Conservation (phyloP, 371 early-diverging fungal genomes). For the Rhizomucor miehei region DNA sequence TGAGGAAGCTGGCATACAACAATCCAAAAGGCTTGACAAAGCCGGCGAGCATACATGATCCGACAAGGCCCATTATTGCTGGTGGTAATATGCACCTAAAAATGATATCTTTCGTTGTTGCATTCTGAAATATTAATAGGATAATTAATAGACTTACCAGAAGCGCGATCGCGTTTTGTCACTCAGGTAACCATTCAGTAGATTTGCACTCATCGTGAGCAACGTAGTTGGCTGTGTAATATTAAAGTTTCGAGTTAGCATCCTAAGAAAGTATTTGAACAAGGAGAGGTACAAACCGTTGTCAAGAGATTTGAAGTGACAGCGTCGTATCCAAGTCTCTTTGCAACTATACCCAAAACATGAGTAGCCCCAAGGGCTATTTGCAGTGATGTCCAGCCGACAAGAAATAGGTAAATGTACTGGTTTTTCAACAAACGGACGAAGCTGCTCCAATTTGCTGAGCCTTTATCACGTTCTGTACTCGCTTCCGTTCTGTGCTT, state of each 20-base stretch:
- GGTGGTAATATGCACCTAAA: constrained; percentile 36
- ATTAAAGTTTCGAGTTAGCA: too few relatives aligned
- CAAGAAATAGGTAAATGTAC: constrained; percentile 34
- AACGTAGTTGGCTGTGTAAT: constrained; percentile 49
- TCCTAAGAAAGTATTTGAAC: too few relatives aligned
- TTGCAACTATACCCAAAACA: constrained; percentile 44
- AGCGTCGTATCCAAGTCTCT: constrained; percentile 45
- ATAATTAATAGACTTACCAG: constrained; percentile 34
- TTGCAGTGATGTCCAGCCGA: constrained; percentile 40
- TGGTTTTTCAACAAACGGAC: constrained; percentile 6
- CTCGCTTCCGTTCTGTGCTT: not conserved
- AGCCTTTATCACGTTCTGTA: not conserved
- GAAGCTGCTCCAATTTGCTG: not conserved
- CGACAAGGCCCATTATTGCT: constrained; percentile 26
- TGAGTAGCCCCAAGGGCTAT: constrained; percentile 32
- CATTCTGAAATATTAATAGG: not conserved
- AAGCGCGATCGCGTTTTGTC: constrained; percentile 31
- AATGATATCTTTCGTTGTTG: too few relatives aligned
- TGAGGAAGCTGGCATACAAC: constrained; percentile 35
- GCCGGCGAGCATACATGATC: constrained; percentile 26
- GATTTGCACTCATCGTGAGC: constrained; percentile 35
- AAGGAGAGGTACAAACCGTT: too few relatives aligned
- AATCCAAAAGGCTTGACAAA: constrained; percentile 46
- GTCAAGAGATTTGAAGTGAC: constrained; percentile 44
- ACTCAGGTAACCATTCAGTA: constrained; percentile 40